phyloP scores from a whole-genome alignment of 169 alveolate species.

The Plasmodium billcollinsi region DNA sequence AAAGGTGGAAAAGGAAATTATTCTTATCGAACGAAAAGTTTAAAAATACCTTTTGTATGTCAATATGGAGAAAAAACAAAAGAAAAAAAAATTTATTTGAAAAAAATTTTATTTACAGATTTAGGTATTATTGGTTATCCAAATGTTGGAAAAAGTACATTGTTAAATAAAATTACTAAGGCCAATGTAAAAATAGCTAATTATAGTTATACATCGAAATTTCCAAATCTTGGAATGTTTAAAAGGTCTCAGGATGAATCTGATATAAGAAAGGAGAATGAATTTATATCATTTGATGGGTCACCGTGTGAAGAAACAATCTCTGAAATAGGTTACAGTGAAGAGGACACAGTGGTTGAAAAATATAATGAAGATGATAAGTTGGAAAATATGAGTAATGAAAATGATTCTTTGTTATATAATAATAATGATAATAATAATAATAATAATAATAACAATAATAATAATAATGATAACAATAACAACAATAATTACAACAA shows the following conservation, averaged over 20 bases:
- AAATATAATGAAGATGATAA: neutral
- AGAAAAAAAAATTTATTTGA: conserved; percentile 61
- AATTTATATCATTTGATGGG: too few relatives aligned
- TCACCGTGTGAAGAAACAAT: neutral
- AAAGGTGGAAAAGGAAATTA: conserved; percentile 94
- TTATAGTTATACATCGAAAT: conserved; percentile 74
- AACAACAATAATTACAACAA: too few relatives aligned
- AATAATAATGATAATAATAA: too few relatives aligned
- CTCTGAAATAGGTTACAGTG: neutral
- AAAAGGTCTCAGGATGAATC: neutral
- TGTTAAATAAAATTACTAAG: conserved; percentile 47
- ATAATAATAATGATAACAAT: too few relatives aligned
- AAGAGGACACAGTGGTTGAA: neutral
- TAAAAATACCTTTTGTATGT: conserved; percentile 74
- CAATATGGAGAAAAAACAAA: conserved; percentile 77
- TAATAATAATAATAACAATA: too few relatives aligned
- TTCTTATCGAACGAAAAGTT: conserved; percentile 82
- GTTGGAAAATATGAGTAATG: neutral
- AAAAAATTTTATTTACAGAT: conserved; percentile 67
- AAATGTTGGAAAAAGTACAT: conserved; percentile 72
- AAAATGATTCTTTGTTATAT: neutral
- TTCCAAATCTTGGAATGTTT: conserved; percentile 71
- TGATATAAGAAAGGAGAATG: neutral
- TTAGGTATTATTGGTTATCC: conserved; percentile 76
- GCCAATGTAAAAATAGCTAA: conserved; percentile 76